Conservation (phyloP, 805 yeast genomes). For the Candida palmyrensis region DNA sequence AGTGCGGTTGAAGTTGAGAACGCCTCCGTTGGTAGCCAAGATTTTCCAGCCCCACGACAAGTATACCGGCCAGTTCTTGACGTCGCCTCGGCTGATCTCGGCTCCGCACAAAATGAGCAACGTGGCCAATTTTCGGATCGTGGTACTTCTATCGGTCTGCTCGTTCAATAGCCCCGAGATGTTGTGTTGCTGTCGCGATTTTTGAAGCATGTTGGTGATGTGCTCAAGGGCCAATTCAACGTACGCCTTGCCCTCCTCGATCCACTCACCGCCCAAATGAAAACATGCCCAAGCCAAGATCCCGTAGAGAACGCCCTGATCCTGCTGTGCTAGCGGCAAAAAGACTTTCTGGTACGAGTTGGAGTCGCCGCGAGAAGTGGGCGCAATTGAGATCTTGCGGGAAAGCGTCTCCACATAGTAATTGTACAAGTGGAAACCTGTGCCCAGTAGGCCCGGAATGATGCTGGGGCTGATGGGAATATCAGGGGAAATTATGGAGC, state of each 20-base stretch:
- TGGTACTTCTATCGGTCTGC: slow-evolving; percentile 20
- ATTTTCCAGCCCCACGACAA: slow-evolving; percentile 62
- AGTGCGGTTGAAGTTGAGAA: slow-evolving; percentile 45
- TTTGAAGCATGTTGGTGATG: slow-evolving; percentile 21
- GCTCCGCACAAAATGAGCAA: slow-evolving; percentile 70
- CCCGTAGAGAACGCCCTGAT: slow-evolving; percentile 46
- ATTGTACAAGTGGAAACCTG: slow-evolving; percentile 39
- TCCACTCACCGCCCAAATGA: slow-evolving; percentile 43
- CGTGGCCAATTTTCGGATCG: slow-evolving; percentile 53
- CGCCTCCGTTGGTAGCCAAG: slow-evolving; percentile 58
- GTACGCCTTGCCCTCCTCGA: slow-evolving; percentile 44
- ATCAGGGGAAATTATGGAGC: slow-evolving; percentile 2
- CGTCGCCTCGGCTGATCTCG: slow-evolving; percentile 80
- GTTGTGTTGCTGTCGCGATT: slow-evolving; percentile 17
- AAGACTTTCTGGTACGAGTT: slow-evolving; percentile 49
- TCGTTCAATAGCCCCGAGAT: slow-evolving; percentile 6
- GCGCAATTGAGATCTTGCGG: slow-evolving; percentile 42
- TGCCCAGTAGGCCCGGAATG: slow-evolving; percentile 24
- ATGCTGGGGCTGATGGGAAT: slow-evolving; percentile 9
- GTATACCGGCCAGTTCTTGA: slow-evolving; percentile 65
- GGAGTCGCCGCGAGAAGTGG: slow-evolving; percentile 36
- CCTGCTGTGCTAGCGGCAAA: slow-evolving; percentile 50
- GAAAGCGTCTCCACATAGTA: slow-evolving; percentile 45
- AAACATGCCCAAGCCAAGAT: slow-evolving; percentile 54
- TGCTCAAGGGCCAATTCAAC: slow-evolving; percentile 43